Evolutionary conservation across 805 yeast species (phyloP).

Genomic region (Candida coquimbonensis): DNA sequence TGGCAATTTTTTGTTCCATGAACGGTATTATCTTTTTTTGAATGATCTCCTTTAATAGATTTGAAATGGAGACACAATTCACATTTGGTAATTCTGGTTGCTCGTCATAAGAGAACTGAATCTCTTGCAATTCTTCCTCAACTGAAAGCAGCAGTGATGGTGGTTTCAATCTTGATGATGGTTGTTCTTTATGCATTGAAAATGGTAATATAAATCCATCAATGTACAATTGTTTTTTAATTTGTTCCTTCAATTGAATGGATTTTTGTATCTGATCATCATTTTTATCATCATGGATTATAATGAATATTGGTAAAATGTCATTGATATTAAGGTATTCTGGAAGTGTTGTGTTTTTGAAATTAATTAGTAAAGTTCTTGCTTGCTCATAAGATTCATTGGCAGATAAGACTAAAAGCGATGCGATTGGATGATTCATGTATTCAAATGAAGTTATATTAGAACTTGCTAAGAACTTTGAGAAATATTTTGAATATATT

Average conservation of each 20-base stretch:
- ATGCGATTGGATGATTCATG: conserved; percentile 78
- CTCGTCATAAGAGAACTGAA: conserved; percentile 10
- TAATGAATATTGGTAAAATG: conserved; percentile 44
- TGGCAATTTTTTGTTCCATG: conserved; percentile 73
- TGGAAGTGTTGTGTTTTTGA: conserved; percentile 43
- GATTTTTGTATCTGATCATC: conserved; percentile 39
- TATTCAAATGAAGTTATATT: conserved; percentile 73
- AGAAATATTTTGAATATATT: conserved; percentile 50
- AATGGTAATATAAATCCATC: conserved; percentile 22
- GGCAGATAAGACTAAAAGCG: conserved; percentile 59
- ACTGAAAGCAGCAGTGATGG: conserved; percentile 31
- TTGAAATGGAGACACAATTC: conserved; percentile 12
- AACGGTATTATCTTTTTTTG: conserved; percentile 52
- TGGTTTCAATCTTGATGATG: conserved; percentile 17
- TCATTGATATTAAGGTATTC: conserved; percentile 62
- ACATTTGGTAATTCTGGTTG: conserved; percentile 9
- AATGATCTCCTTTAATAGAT: conserved; percentile 25
- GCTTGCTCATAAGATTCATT: conserved; percentile 49
- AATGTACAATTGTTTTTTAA: conserved; percentile 31
- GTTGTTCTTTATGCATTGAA: conserved; percentile 6
- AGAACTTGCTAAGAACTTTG: conserved; percentile 51
- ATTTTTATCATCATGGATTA: conserved; percentile 40
- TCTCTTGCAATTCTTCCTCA: conserved; percentile 37
- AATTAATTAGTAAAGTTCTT: conserved; percentile 47
- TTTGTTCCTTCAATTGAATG: conserved; percentile 27